Evolutionary conservation across 2,329 filamentous ascomycete genomes (phyloP).

Genomic region (Aureobasidium lini): DNA sequence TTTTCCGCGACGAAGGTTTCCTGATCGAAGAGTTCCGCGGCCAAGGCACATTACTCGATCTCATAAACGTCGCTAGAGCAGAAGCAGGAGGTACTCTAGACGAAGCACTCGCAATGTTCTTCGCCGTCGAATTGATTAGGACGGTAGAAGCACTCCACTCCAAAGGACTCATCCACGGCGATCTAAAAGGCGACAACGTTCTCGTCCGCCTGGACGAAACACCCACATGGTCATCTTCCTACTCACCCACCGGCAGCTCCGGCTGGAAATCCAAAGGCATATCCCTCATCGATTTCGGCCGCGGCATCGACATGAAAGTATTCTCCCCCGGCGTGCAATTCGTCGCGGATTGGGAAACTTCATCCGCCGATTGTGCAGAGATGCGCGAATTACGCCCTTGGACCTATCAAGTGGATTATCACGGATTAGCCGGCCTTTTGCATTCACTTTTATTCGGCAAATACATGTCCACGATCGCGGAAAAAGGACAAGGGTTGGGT

Average conservation of each 20-base stretch:
- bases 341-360: constrained; percentile 91
- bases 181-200: constrained; percentile 93
- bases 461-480: constrained; percentile 73
- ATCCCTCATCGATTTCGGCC: constrained; percentile 87
- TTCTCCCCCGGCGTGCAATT: constrained; percentile 75
- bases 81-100: constrained; percentile 60
- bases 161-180: constrained; percentile 76
- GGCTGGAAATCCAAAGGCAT: constrained; percentile 79
- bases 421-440: constrained; percentile 80
- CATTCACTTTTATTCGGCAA: constrained; percentile 88
- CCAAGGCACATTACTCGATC: constrained; percentile 88
- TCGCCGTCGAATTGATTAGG: constrained; percentile 81
- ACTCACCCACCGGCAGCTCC: constrained; percentile 62
- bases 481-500: constrained; percentile 45
- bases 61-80: constrained; percentile 76
- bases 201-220: constrained; percentile 68
- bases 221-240: constrained; percentile 51
- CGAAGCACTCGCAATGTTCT: constrained; percentile 89
- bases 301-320: constrained; percentile 84
- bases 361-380: constrained; percentile 82
- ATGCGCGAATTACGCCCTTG: constrained; percentile 90
- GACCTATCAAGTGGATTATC: constrained; percentile 97
- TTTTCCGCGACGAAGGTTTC: constrained; percentile 85
- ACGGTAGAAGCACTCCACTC: constrained; percentile 81
- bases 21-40: constrained; percentile 79